These are phyloP conservation scores for Ogataea ganodermae DNA, from an alignment of 805 yeast species.

Conservation along the genomic window DNA sequence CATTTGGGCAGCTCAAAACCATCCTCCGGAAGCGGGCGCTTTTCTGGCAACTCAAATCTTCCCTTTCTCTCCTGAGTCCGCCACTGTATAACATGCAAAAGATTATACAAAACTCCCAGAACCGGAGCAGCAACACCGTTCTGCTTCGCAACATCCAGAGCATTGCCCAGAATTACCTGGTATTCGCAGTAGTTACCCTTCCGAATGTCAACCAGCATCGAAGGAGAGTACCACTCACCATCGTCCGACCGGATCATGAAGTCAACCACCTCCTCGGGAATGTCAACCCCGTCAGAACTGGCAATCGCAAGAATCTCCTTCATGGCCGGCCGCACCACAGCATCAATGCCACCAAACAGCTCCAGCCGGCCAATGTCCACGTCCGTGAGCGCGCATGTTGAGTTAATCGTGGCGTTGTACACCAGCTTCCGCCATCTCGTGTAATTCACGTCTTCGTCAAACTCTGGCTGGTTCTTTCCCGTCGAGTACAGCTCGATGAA, in stretches of 20 bases:
- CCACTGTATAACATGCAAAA: conserved; percentile 35
- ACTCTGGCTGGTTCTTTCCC: conserved; percentile 31
- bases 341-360: conserved; percentile 44
- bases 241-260: conserved; percentile 56
- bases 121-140: conserved; percentile 36
- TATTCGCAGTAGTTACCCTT: conserved; percentile 45
- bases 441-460: conserved; percentile 40
- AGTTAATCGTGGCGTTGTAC: conserved; percentile 49
- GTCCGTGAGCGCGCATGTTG: conserved; percentile 45
- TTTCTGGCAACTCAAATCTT: conserved; percentile 32
- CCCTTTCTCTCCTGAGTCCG: conserved; percentile 35
- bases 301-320: conserved; percentile 66
- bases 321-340: conserved; percentile 61
- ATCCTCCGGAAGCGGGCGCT: conserved; percentile 32
- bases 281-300: conserved; percentile 59
- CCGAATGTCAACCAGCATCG: conserved; percentile 49
- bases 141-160: conserved; percentile 33
- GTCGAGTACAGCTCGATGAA: conserved; percentile 39
- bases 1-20: conserved; percentile 15
- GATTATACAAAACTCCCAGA: conserved; percentile 28
- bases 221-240: conserved; percentile 44
- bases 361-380: conserved; percentile 48
- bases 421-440: conserved; percentile 50
- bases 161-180: conserved; percentile 46
- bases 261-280: conserved; percentile 50